Percentiles rank a stretch among this genome's conserved stretches.
Evolutionary conservation across 805 yeast genomes (phyloP).

Genomic region (Wickerhamomyces mucosus): DNA sequence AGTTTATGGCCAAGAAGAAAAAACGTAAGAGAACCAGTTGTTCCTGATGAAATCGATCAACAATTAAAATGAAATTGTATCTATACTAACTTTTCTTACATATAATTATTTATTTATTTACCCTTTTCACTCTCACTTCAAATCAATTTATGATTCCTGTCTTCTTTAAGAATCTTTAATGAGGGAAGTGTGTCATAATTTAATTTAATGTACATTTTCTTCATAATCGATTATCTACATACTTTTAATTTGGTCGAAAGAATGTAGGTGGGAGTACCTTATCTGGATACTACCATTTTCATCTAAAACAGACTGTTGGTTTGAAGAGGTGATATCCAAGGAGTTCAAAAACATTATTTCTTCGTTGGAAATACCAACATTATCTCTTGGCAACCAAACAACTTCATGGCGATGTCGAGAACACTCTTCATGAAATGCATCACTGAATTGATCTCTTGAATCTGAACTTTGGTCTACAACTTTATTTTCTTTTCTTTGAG

Average conservation of each 20-base stretch:
- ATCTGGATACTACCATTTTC: conserved; percentile 16
- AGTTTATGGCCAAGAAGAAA: conserved; percentile 76
- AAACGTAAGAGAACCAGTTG: conserved; percentile 35
- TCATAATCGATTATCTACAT: too few species aligned
- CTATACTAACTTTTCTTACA: too few species aligned
- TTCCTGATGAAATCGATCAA: conserved; percentile 5
- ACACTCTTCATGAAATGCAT: conserved; percentile 18
- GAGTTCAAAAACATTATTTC: conserved; percentile 12
- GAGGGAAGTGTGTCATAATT: too few species aligned
- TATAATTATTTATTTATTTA: too few species aligned
- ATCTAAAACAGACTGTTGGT: conserved; percentile 10
- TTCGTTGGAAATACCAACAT: conserved; percentile 6
- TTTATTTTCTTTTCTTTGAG: background rate
- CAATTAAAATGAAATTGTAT: too few species aligned
- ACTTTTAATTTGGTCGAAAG: too few species aligned
- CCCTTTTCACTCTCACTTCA: too few species aligned
- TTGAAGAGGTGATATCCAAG: conserved; percentile 16
- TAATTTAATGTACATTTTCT: too few species aligned
- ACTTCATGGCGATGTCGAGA: conserved; percentile 12
- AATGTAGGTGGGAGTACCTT: conserved; percentile 17
- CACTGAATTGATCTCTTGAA: conserved; percentile 7
- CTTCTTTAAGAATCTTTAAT: too few species aligned
- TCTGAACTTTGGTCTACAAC: background rate
- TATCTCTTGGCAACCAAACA: conserved; percentile 20
- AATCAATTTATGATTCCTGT: too few species aligned